Conservation (phyloP, 1,284 basidiomycete genomes). For the Austroboletus olivaceoglutinosus region DNA sequence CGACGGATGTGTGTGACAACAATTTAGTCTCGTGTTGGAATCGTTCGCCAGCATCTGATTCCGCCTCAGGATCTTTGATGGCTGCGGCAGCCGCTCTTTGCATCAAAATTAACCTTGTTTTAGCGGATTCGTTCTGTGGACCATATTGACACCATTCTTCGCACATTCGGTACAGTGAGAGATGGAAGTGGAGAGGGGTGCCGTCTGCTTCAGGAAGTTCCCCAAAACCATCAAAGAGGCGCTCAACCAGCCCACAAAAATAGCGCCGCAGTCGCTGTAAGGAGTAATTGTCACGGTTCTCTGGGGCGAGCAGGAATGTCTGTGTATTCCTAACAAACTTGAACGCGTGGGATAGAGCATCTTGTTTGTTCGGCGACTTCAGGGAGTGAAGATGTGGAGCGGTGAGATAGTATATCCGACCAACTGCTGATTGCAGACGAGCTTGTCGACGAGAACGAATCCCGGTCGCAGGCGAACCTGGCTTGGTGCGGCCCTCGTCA, state of each 20-base stretch:
- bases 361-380: slow-evolving; percentile 66
- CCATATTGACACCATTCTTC: slow-evolving; percentile 94
- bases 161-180: slow-evolving; percentile 82
- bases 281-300: slow-evolving; percentile 76
- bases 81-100: slow-evolving; percentile 66
- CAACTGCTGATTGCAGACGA: slow-evolving; percentile 85
- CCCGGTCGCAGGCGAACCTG: slow-evolving; percentile 54
- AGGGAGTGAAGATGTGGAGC: slow-evolving; percentile 75
- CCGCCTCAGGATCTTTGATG: slow-evolving; percentile 44
- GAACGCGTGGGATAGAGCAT: slow-evolving; percentile 76
- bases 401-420: slow-evolving; percentile 85
- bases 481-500: slow-evolving; percentile 67
- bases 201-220: slow-evolving; percentile 72
- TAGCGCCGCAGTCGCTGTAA: slow-evolving; percentile 83
- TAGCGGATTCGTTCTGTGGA: slow-evolving; percentile 70
- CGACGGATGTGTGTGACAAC: slow-evolving; percentile 76
- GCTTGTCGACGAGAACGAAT: slow-evolving; percentile 73
- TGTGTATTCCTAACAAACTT: slow-evolving; percentile 87
- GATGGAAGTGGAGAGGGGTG: slow-evolving; percentile 73
- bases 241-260: slow-evolving; percentile 87
- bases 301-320: slow-evolving; percentile 67
- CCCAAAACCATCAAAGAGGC: slow-evolving; percentile 77
- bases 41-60: slow-evolving; percentile 58
- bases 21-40: slow-evolving; percentile 72
- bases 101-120: slow-evolving; percentile 73